phyloP scores from a whole-genome alignment of 2,329 filamentous ascomycete genomes.

The Leptographium wingfieldii region DNA sequence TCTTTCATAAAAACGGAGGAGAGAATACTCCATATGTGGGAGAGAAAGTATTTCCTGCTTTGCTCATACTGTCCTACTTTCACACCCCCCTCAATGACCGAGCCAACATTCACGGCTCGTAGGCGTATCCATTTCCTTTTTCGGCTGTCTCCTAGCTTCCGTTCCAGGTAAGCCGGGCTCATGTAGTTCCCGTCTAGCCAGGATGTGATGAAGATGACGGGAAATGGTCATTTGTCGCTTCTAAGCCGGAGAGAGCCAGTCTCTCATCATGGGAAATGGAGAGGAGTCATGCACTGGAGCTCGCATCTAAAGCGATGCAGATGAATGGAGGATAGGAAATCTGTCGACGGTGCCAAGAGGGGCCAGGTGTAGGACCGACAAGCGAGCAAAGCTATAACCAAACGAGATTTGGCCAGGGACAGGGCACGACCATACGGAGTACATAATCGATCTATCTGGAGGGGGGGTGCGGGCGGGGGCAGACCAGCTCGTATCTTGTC shows the following conservation, averaged over 20 bases:
- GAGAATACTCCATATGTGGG: neutral
- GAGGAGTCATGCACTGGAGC: neutral
- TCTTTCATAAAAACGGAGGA: neutral
- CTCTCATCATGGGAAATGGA: neutral
- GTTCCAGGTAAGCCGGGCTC: constrained; percentile 6
- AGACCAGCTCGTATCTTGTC: neutral
- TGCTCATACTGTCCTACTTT: neutral
- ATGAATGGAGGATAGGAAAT: neutral
- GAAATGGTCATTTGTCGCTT: neutral
- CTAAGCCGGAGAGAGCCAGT: neutral
- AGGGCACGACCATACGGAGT: neutral
- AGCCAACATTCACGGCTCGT: neutral
- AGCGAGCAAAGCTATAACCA: neutral
- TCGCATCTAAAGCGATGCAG: neutral
- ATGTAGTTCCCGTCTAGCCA: constrained; percentile 5
- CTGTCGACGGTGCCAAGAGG: neutral
- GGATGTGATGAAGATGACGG: neutral
- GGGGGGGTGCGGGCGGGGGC: neutral
- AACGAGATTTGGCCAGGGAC: neutral
- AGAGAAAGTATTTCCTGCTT: neutral
- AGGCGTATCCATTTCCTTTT: neutral
- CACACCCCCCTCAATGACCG: neutral
- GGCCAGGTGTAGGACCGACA: neutral
- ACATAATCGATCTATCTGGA: neutral
- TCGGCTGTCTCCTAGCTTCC: constrained; percentile 11